Evolutionary conservation across 2,329 filamentous ascomycete species (phyloP).

Genomic region (Phaeosphaeria sp.): DNA sequence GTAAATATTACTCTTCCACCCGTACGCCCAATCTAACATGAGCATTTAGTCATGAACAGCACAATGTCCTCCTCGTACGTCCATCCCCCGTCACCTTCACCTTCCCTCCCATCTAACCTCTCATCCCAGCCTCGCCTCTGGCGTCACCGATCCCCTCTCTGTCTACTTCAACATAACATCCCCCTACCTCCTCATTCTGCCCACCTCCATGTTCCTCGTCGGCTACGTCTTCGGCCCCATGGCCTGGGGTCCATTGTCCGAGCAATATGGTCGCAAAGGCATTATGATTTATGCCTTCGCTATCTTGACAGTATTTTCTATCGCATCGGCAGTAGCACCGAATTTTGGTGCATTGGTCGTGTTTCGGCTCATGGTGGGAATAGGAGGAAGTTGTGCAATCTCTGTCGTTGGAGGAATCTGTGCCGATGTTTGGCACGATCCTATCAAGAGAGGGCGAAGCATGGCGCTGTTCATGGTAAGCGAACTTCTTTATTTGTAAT

Average conservation of each 20-base stretch:
- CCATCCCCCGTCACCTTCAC: not conserved
- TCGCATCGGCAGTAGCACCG: constrained; percentile 53
- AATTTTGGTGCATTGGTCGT: constrained; percentile 53
- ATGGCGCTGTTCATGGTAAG: constrained; percentile 42
- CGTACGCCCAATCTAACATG: not conserved
- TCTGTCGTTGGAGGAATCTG: constrained; percentile 67
- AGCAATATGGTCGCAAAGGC: constrained; percentile 54
- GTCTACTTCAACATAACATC: constrained; percentile 63
- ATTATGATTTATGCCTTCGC: constrained; percentile 60
- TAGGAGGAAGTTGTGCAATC: constrained; percentile 58
- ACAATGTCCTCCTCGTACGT: constrained; percentile 66
- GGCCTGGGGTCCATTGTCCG: constrained; percentile 53
- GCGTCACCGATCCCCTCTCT: constrained; percentile 65
- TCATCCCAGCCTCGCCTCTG: constrained; percentile 60
- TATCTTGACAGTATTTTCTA: constrained; percentile 53
- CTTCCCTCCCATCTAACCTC: constrained; percentile 1
- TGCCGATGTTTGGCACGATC: constrained; percentile 69
- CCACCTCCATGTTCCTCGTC: constrained; percentile 58
- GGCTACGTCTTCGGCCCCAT: constrained; percentile 56
- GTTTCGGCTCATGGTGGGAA: constrained; percentile 53
- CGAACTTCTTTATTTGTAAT: not conserved
- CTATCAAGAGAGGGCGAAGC: constrained; percentile 44
- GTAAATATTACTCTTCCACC: constrained; percentile 1
- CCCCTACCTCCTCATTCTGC: constrained; percentile 53
- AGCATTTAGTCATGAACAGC: constrained; percentile 60